These are phyloP conservation scores for Phaeotremella skinneri DNA, from an alignment of 768 basidiomycete genomes.

Conservation along the genomic window DNA sequence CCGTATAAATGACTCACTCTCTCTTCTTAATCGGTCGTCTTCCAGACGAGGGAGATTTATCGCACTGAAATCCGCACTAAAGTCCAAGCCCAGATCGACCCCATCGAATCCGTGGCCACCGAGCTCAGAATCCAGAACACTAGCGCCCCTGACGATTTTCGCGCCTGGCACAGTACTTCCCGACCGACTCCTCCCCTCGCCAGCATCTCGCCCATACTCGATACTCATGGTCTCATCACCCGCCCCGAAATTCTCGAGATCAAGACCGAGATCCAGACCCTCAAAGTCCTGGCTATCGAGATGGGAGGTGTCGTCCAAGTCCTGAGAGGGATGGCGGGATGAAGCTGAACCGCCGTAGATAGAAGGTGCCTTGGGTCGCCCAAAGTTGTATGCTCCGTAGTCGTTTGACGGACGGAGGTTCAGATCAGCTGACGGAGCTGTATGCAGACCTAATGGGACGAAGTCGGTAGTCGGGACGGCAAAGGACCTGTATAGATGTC, in stretches of 20 bases:
- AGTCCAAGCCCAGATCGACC: slow-evolving; percentile 69
- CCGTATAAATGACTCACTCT: slow-evolving; percentile 34
- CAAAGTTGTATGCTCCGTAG: slow-evolving; percentile 44
- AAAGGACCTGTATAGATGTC: slow-evolving; percentile 25
- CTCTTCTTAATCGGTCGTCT: slow-evolving; percentile 62
- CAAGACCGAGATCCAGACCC: slow-evolving; percentile 38
- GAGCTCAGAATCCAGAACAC: slow-evolving; percentile 13
- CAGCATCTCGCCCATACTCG: slow-evolving; percentile 31
- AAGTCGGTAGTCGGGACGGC: slow-evolving; percentile 58
- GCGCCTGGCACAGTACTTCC: slow-evolving; percentile 4
- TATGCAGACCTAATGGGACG: slow-evolving; percentile 51
- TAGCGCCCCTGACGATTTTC: neutral
- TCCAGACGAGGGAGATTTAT: slow-evolving; percentile 65
- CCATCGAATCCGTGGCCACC: slow-evolving; percentile 19
- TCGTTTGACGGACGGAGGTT: slow-evolving; percentile 30
- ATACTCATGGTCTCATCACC: slow-evolving; percentile 30
- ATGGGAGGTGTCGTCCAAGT: slow-evolving; percentile 26
- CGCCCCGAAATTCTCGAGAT: slow-evolving; percentile 19
- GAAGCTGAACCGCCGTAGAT: slow-evolving; percentile 33
- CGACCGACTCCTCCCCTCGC: slow-evolving; percentile 3
- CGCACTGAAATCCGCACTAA: slow-evolving; percentile 50
- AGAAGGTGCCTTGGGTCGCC: slow-evolving; percentile 34
- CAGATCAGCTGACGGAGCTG: slow-evolving; percentile 16
- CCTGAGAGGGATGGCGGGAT: slow-evolving; percentile 29
- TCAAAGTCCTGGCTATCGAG: slow-evolving; percentile 45